A percentile compares a stretch with the other conserved stretches of the same genome.
Evolutionary conservation across 208 protist genomes (phyloP).

Genomic region (Wallacemonas sp.): DNA sequence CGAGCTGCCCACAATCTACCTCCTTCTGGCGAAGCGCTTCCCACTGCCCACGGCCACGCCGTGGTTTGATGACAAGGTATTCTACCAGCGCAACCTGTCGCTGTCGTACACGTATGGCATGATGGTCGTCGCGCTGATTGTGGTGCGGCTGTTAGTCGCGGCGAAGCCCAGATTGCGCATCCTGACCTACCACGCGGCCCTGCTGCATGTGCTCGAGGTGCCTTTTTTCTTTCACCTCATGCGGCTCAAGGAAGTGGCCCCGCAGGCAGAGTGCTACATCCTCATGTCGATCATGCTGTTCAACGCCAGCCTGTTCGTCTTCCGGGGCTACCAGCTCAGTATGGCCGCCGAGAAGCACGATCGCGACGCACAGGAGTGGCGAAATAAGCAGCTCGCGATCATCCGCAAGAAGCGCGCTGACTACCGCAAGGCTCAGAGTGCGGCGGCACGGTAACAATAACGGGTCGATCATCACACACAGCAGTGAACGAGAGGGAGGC

Average conservation of each 20-base stretch:
- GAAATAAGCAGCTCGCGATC: conserved; percentile 28
- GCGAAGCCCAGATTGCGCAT: conserved; percentile 42
- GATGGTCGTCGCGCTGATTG: conserved; percentile 38
- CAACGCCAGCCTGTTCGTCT: conserved; percentile 32
- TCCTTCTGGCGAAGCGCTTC: conserved; percentile 25
- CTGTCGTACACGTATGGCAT: conserved; percentile 40
- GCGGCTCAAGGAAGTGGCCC: conserved; percentile 24
- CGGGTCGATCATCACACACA: no score
- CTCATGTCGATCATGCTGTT: conserved; percentile 30
- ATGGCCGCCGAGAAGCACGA: conserved; percentile 8
- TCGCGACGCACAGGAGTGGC: conserved; percentile 22
- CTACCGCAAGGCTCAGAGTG: conserved; percentile 25
- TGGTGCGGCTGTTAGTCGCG: conserved; percentile 30
- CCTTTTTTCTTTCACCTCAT: conserved; percentile 30
- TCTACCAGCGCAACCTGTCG: conserved; percentile 27
- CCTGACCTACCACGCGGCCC: conserved; percentile 40
- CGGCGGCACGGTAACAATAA: no score
- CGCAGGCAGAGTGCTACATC: conserved; percentile 18
- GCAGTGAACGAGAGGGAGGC: no score
- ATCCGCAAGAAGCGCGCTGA: conserved; percentile 41
- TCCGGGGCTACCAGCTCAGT: conserved; percentile 22
- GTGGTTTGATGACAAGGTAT: conserved; percentile 51
- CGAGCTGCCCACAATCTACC: conserved; percentile 45
- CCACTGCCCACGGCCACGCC: conserved; percentile 28
- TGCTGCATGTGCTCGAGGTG: conserved; percentile 41